Percentiles rank a stretch among this genome's conserved stretches.
These are phyloP conservation scores for Phaffia rhodozyma DNA, from an alignment of 1,284 basidiomycete genomes.

Conservation along the genomic window DNA sequence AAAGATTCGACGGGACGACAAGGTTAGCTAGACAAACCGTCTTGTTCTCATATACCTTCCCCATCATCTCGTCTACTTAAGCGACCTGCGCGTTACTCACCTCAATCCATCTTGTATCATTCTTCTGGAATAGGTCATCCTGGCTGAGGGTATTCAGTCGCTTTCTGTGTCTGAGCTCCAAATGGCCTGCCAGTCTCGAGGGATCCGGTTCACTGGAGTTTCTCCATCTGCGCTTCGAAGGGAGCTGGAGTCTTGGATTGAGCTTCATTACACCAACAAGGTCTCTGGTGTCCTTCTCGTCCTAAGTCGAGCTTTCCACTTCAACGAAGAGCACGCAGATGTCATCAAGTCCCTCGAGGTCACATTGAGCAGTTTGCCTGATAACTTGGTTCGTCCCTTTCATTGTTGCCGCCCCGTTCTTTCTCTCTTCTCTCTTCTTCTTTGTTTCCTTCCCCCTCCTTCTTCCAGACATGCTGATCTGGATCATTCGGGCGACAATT, in stretches of 20 bases:
- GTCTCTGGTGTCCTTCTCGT: slow-evolving; percentile 90
- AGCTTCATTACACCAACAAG: slow-evolving; percentile 68
- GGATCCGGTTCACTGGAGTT: slow-evolving; percentile 75
- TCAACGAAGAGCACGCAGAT: slow-evolving; percentile 71
- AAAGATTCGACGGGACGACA: slow-evolving; percentile 81
- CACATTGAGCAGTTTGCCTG: slow-evolving; percentile 84
- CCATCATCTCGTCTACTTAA: neutral
- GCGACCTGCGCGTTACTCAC: neutral
- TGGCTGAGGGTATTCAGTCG: slow-evolving; percentile 76
- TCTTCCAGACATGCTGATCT: neutral
- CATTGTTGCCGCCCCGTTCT: neutral
- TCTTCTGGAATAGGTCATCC: slow-evolving; percentile 50
- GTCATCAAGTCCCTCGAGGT: slow-evolving; percentile 75
- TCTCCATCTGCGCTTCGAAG: slow-evolving; percentile 74
- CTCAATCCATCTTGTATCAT: neutral
- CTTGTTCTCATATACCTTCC: neutral
- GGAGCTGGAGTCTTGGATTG: slow-evolving; percentile 87
- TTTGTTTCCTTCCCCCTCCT: slow-evolving; percentile 6
- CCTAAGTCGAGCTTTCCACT: slow-evolving; percentile 86
- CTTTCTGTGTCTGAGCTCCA: slow-evolving; percentile 84
- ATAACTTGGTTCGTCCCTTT: slow-evolving; percentile 61
- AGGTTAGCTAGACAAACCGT: slow-evolving; percentile 31
- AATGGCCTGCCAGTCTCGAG: slow-evolving; percentile 85
- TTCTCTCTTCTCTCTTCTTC: neutral
- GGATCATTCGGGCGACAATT: slow-evolving; percentile 7